Evolutionary conservation across 2,329 filamentous ascomycete species (phyloP), one percentile per base, ranked within the genome.

Genomic region (Polytolypa hystricis): DNA sequence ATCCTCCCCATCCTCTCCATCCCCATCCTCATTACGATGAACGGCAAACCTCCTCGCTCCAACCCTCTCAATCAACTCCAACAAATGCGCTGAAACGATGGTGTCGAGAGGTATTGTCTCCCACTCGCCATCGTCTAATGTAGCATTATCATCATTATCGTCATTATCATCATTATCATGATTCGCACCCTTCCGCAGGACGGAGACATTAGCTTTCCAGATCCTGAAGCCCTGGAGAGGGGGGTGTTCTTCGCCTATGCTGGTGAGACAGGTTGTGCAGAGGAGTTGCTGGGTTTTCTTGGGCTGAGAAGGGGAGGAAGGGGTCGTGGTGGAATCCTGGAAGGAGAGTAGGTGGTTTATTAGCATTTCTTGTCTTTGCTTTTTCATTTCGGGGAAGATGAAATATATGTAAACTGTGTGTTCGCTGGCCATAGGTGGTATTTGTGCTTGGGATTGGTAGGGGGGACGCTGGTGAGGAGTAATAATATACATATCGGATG

Each of bases 31-130:
- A 8, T 50, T 54, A 29, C 45, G 49, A 42, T 67, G 63, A 7
- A 76, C 56, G 19, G 69, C 60, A 42, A 78, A 76, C 46, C 71
- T 69, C 12, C 72, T 65, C 3, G 70, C 59, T 25, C 70, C 73
- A 44, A 68, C 65, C 39, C 66, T 67, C 16, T 77, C 71, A 27
- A 74, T 67, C 4, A 71, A 55, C 35, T 67, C 66, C 18, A 78
- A 59, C 3, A 79, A 56, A 37, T 71, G 69, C 4, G 70, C 69
- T n/a, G 69, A 65, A 18, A 77, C 50, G 11, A 67, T 54, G 4
- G 52, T 50, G 34, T 65, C 61, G 2, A 50, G 42, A 1, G 58
- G 42, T 39, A 57, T 50, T 9, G 35, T 48, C 41, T 62, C 48
- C 52, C 54, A 57, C 9, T 30, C 28, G 51, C 51, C 27, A 39